Evolutionary conservation across 2,329 filamentous ascomycete genomes (phyloP).

Genomic region (Scedosporium minutisporum): DNA sequence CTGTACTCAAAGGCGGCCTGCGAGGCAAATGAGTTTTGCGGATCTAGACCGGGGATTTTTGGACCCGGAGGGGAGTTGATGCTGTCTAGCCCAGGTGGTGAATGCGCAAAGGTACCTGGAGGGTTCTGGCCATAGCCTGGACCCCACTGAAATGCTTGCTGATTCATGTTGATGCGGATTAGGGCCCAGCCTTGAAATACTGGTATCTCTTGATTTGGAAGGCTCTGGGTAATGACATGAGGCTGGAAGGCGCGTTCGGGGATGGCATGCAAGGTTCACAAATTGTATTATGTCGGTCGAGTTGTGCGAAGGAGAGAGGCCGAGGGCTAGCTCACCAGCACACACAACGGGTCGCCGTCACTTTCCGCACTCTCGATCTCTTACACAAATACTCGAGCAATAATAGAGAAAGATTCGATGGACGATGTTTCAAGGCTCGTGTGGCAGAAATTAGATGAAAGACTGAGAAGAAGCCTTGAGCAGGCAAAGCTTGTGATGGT

Average conservation of each 20-base stretch:
- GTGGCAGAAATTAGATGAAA: not conserved
- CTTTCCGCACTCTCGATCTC: not conserved
- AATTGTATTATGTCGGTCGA: not conserved
- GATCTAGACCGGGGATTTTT: not conserved
- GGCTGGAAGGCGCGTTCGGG: not conserved
- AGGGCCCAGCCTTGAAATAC: not conserved
- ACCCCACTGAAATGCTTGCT: not conserved
- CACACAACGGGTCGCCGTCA: not conserved
- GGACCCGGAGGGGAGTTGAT: not conserved
- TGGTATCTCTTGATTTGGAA: not conserved
- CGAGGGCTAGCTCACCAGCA: too few relatives aligned
- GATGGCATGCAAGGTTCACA: not conserved
- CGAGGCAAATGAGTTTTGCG: not conserved
- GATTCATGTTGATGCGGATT: not conserved
- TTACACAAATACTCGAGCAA: too few relatives aligned
- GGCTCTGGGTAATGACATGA: not conserved
- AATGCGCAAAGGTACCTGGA: not conserved
- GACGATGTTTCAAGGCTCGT: too few relatives aligned
- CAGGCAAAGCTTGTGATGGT: not conserved
- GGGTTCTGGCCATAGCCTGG: not conserved
- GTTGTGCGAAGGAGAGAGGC: too few relatives aligned
- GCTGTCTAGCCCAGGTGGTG: not conserved
- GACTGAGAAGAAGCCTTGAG: not conserved
- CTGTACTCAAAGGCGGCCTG: conserved; percentile 14
- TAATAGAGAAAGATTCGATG: too few relatives aligned